Conservation (phyloP, 2,329 filamentous ascomycete genomes). For the Cadophora sp. region DNA sequence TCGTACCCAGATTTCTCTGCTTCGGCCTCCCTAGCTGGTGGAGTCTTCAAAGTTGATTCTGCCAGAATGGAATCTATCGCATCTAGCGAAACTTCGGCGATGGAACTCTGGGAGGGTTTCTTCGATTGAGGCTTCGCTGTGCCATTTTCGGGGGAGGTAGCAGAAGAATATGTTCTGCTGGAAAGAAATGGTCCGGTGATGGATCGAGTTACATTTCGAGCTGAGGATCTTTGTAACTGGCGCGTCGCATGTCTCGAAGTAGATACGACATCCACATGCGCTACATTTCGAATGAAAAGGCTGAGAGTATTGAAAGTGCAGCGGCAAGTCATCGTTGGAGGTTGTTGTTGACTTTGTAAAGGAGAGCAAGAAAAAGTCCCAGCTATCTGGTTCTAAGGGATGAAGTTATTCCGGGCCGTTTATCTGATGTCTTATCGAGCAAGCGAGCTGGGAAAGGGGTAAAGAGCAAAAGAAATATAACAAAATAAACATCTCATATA, state of each 20-base stretch:
- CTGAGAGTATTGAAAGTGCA: conserved; percentile 40
- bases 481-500: too few species aligned
- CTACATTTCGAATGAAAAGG: conserved; percentile 42
- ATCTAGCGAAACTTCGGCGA: conserved; percentile 48
- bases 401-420: not conserved
- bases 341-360: not conserved
- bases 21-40: not conserved
- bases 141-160: not conserved
- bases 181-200: conserved; percentile 2
- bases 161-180: conserved; percentile 23
- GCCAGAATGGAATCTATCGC: conserved; percentile 46
- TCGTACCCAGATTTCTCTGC: conserved; percentile 14
- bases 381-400: not conserved
- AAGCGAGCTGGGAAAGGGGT: too few species aligned
- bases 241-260: conserved; percentile 14
- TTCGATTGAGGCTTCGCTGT: conserved; percentile 14
- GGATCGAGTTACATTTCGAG: conserved; percentile 3
- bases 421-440: conserved; percentile 9
- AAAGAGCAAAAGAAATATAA: too few species aligned
- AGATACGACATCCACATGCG: conserved; percentile 41
- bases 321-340: conserved; percentile 41
- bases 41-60: conserved; percentile 23
- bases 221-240: conserved; percentile 13
- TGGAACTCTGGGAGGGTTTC: conserved; percentile 35
- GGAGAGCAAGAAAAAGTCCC: conserved; percentile 14